phyloP scores from a whole-genome alignment of 2,329 filamentous ascomycete genomes.

The Massarina eburnea region DNA sequence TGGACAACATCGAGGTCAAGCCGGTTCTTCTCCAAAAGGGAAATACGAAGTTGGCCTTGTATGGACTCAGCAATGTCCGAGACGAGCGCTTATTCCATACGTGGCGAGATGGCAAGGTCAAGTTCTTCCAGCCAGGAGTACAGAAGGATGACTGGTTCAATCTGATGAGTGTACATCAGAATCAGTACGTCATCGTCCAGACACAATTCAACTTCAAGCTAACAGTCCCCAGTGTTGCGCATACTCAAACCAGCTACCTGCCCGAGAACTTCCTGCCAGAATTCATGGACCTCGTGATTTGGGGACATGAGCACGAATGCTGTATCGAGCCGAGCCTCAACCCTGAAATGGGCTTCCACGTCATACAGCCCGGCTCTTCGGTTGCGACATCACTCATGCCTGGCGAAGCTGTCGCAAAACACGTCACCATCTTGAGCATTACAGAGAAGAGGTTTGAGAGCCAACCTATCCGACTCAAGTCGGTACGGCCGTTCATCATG shows the following conservation, averaged over 20 bases:
- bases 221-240: constrained; percentile 59
- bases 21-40: constrained; percentile 93
- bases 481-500: constrained; percentile 88
- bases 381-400: constrained; percentile 90
- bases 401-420: constrained; percentile 87
- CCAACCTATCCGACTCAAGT: constrained; percentile 80
- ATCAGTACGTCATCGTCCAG: constrained; percentile 58
- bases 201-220: not conserved
- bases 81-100: constrained; percentile 94
- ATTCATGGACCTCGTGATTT: constrained; percentile 88
- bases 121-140: constrained; percentile 81
- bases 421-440: constrained; percentile 82
- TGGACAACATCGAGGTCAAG: constrained; percentile 90
- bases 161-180: constrained; percentile 91
- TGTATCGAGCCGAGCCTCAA: constrained; percentile 82
- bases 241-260: constrained; percentile 89
- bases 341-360: constrained; percentile 84
- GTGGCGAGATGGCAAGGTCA: constrained; percentile 89
- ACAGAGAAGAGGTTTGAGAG: constrained; percentile 79
- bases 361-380: constrained; percentile 97
- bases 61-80: constrained; percentile 92
- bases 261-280: constrained; percentile 91
- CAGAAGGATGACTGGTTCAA: constrained; percentile 95
- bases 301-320: constrained; percentile 98
- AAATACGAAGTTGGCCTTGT: constrained; percentile 86